Evolutionary conservation across 768 basidiomycete species (phyloP).

Genomic region (Pleurotus cornucopiae): DNA sequence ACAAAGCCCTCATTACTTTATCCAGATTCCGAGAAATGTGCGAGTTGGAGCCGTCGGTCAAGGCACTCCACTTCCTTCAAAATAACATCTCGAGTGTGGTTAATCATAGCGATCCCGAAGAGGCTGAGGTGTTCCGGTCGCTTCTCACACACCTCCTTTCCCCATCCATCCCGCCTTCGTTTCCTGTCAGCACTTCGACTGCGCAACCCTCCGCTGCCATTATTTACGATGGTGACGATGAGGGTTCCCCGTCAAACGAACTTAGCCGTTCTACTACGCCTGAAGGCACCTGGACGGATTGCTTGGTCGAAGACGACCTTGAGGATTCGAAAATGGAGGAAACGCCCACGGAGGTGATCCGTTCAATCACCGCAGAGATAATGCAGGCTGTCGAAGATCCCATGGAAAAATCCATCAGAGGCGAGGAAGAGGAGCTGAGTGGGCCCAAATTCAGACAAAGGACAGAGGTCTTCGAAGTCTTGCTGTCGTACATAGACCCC

Average conservation of each 20-base stretch:
- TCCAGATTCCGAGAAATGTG: constrained; percentile 81
- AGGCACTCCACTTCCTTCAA: constrained; percentile 70
- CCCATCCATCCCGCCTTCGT: constrained; percentile 19
- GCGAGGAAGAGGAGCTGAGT: constrained; percentile 24
- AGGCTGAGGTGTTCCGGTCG: constrained; percentile 59
- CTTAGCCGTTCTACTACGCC: constrained; percentile 40
- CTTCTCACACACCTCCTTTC: constrained; percentile 62
- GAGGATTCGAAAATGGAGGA: constrained; percentile 11
- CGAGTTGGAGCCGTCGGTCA: constrained; percentile 52
- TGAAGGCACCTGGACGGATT: constrained; percentile 39
- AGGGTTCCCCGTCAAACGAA: constrained; percentile 37
- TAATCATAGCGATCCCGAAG: constrained; percentile 59
- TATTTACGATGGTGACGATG: constrained; percentile 14
- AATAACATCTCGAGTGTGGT: constrained; percentile 67
- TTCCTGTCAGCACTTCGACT: constrained; percentile 6
- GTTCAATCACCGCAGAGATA: constrained; percentile 12
- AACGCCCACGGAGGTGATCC: neutral
- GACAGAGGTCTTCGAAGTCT: constrained; percentile 62
- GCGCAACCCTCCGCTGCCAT: constrained; percentile 11
- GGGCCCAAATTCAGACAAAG: constrained; percentile 57
- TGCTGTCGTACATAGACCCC: constrained; percentile 61
- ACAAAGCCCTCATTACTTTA: neutral
- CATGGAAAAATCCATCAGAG: constrained; percentile 16
- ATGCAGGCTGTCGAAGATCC: constrained; percentile 23
- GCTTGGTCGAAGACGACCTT: constrained; percentile 28